Conservation (phyloP, 192 early-diverging fungal species). For the Pilobolus umbonatus region DNA sequence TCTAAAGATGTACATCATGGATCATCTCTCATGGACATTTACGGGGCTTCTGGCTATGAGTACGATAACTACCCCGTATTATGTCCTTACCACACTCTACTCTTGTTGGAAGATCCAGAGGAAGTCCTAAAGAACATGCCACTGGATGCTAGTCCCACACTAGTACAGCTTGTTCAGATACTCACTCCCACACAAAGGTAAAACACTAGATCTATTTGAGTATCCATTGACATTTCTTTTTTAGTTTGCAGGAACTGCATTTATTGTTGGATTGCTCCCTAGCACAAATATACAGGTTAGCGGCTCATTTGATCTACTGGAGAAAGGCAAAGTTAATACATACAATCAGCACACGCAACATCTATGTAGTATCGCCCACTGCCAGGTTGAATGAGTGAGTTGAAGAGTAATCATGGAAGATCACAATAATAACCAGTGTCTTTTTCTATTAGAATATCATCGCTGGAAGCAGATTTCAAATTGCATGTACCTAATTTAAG, state of each 20-base stretch:
- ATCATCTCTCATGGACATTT: slow-evolving; percentile 28
- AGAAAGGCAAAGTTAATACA: slow-evolving; percentile 86
- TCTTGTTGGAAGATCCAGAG: slow-evolving; percentile 80
- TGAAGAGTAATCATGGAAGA: neutral
- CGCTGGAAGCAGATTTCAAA: slow-evolving; percentile 52
- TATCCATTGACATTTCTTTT: slow-evolving; percentile 5
- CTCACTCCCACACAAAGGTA: slow-evolving; percentile 78
- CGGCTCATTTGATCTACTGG: slow-evolving; percentile 93
- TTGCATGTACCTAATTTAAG: slow-evolving; percentile 52
- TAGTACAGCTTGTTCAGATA: slow-evolving; percentile 86
- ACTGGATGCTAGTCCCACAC: slow-evolving; percentile 76
- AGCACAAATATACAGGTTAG: slow-evolving; percentile 85
- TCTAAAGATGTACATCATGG: slow-evolving; percentile 45
- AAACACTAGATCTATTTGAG: neutral
- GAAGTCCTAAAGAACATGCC: slow-evolving; percentile 76
- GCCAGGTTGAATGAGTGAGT: slow-evolving; percentile 56
- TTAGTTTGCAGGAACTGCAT: slow-evolving; percentile 76
- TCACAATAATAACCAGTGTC: neutral
- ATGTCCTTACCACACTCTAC: slow-evolving; percentile 81
- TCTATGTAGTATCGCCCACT: slow-evolving; percentile 73
- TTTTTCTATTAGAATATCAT: slow-evolving; percentile 13
- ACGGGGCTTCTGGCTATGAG: slow-evolving; percentile 47
- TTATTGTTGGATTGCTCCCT: slow-evolving; percentile 86
- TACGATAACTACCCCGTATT: slow-evolving; percentile 69
- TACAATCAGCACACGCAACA: slow-evolving; percentile 66